Conservation (phyloP, 768 basidiomycete genomes). For the Boletus rubropictus region DNA sequence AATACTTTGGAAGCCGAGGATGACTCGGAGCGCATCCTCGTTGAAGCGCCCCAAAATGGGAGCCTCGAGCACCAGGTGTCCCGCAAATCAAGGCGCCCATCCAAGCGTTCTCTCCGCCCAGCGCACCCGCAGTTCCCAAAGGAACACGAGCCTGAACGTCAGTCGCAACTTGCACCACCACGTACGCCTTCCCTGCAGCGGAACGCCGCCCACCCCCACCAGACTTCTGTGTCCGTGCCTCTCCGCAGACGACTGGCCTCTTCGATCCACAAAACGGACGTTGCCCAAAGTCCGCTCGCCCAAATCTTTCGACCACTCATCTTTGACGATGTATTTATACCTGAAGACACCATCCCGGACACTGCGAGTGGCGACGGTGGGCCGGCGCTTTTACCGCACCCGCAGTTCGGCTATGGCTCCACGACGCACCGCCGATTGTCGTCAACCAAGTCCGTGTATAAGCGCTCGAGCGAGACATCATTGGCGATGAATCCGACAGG, state of each 20-base stretch:
- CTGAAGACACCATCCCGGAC: conserved; percentile 28
- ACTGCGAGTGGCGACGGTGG: conserved; percentile 6
- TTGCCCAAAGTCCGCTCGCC: conserved; percentile 52
- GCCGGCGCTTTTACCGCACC: conserved; percentile 5
- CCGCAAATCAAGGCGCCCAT: conserved; percentile 31
- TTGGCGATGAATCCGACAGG: not conserved
- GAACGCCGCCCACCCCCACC: conserved; percentile 8
- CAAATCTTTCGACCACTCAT: conserved; percentile 68
- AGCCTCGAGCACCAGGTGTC: conserved; percentile 28
- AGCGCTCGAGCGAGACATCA: conserved; percentile 12
- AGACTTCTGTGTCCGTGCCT: conserved; percentile 9
- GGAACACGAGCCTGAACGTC: conserved; percentile 13
- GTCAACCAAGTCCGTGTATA: conserved; percentile 27
- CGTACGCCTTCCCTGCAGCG: conserved; percentile 8
- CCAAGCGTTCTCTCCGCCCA: conserved; percentile 22
- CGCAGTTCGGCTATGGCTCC: conserved; percentile 34
- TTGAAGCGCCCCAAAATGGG: conserved; percentile 13
- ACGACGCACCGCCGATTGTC: conserved; percentile 36
- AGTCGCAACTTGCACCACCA: not conserved
- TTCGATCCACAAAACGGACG: conserved; percentile 18
- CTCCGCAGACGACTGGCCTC: conserved; percentile 20
- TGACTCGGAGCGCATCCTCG: not conserved
- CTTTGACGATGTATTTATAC: conserved; percentile 41
- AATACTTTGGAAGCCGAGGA: conserved; percentile 6
- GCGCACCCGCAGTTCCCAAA: conserved; percentile 18